phyloP scores from a whole-genome alignment of 192 early-diverging fungal genomes.

The Phycomyces blakesleeanus region DNA sequence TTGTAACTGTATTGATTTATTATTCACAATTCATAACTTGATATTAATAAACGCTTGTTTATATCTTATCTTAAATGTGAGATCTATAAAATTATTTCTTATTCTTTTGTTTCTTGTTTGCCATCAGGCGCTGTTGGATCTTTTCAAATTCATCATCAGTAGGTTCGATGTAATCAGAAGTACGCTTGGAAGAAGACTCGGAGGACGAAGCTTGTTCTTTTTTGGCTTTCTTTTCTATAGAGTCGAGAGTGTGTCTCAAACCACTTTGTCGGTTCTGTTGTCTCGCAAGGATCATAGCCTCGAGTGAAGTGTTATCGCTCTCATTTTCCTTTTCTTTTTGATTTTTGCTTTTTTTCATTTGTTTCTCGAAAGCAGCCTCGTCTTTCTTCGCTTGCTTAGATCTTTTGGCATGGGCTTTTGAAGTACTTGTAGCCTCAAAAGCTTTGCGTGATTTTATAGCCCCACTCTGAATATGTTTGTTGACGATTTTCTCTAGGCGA shows the following conservation, averaged over 20 bases:
- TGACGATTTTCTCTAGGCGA: slow-evolving; percentile 59
- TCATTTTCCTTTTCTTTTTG: slow-evolving; percentile 37
- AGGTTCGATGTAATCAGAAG: slow-evolving; percentile 21
- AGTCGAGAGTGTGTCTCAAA: slow-evolving; percentile 58
- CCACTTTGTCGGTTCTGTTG: slow-evolving; percentile 41
- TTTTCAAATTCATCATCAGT: slow-evolving; percentile 64
- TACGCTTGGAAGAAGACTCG: not conserved
- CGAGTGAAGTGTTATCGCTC: slow-evolving; percentile 40
- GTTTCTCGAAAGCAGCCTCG: slow-evolving; percentile 53
- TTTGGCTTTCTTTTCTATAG: slow-evolving; percentile 36
- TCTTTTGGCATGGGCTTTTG: slow-evolving; percentile 46
- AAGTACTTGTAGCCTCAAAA: slow-evolving; percentile 52
- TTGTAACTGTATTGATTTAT: no score
- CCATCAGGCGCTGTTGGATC: slow-evolving; percentile 55
- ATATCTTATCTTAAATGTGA: no score
- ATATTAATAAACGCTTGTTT: no score
- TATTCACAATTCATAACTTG: no score
- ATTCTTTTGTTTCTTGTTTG: slow-evolving; percentile 29
- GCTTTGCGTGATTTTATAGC: slow-evolving; percentile 44
- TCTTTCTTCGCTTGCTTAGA: slow-evolving; percentile 59
- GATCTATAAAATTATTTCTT: not conserved
- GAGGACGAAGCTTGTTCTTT: not conserved
- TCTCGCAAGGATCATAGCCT: slow-evolving; percentile 56
- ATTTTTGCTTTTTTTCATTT: slow-evolving; percentile 56
- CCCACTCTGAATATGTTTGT: slow-evolving; percentile 59